Evolutionary conservation across 306 rosid species (phyloP), one percentile per base, ranked within the genome.

Genomic region (Begonia loranthoides): DNA sequence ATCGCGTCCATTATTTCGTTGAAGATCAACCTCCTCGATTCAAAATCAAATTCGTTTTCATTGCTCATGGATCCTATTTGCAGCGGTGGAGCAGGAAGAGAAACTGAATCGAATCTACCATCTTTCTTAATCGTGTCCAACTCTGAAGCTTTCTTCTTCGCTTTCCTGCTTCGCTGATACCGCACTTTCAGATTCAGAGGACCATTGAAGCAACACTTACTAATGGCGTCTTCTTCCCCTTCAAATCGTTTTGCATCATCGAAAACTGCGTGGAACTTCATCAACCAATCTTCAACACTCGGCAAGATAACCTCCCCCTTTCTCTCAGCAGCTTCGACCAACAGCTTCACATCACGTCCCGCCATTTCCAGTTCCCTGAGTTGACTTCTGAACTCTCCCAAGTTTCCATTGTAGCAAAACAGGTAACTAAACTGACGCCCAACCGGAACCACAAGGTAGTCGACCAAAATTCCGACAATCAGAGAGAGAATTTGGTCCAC

Each of bases 121-220:
- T n/a, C n/a, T n/a, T n/a, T n/a, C n/a, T n/a, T n/a, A n/a, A n/a
- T n/a, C n/a, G n/a, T n/a, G n/a, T n/a, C n/a, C n/a, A n/a, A n/a
- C n/a, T n/a, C n/a, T n/a, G n/a, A n/a, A n/a, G n/a, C n/a, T n/a
- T n/a, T n/a, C n/a, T n/a, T n/a, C n/a, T n/a, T n/a, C n/a, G n/a
- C n/a, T n/a, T n/a, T 28, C 53, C 45, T 57, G 15, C 62, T 47
- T 11, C 24, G 12, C 28, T 57, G 21, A 34, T 57, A 13, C 2
- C 45, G 41, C 4, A 0, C 7, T 14, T 22, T 44, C 0, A 34
- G 45, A 33, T 54, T 38, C n/a, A 45, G 10, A 6, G 43, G 43
- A 39, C 43, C 43, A 6, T 39, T 39, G 10, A 39, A 39, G 43
- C 43, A 39, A 10, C 43, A 5, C 10, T 39, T 39, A 10, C 43